Evolutionary conservation across 2,329 filamentous ascomycete species (phyloP).

Genomic region (Fusarium torreyae): DNA sequence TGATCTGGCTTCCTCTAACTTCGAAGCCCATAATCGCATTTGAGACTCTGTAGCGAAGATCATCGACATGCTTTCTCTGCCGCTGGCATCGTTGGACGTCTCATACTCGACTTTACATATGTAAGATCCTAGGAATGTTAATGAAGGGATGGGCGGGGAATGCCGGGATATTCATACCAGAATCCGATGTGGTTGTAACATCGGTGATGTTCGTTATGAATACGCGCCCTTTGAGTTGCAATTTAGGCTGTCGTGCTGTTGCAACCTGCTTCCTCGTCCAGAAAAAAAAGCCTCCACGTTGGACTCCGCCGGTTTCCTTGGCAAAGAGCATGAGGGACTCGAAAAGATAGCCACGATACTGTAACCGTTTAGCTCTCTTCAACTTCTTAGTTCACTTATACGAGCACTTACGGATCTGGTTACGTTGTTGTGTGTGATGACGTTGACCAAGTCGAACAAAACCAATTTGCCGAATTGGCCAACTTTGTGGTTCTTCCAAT

Average conservation of each 20-base stretch:
- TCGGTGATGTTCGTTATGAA: neutral
- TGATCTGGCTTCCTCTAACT: neutral
- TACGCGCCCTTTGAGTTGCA: neutral
- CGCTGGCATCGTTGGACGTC: too few relatives aligned
- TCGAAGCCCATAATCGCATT: neutral
- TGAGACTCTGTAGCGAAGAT: neutral
- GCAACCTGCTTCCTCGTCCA: neutral
- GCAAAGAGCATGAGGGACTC: too few relatives aligned
- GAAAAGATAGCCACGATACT: neutral
- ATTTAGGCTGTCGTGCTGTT: neutral
- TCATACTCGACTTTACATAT: too few relatives aligned
- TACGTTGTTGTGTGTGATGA: neutral
- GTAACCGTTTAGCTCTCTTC: too few relatives aligned
- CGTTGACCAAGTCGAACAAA: neutral
- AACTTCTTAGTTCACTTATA: neutral
- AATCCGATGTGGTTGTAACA: neutral
- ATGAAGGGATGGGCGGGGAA: neutral
- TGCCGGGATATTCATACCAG: neutral
- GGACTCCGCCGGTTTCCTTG: too few relatives aligned
- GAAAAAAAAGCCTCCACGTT: fast-evolving
- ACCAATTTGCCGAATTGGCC: neutral
- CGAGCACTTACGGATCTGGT: neutral
- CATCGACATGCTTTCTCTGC: neutral
- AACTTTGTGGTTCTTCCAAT: neutral
- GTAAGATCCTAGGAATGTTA: neutral